Percentiles rank a stretch among this genome's conserved stretches.
These are phyloP conservation scores for Stenogyne calaminthoides DNA, from an alignment of 305 asterid genomes.

Conservation along the genomic window DNA sequence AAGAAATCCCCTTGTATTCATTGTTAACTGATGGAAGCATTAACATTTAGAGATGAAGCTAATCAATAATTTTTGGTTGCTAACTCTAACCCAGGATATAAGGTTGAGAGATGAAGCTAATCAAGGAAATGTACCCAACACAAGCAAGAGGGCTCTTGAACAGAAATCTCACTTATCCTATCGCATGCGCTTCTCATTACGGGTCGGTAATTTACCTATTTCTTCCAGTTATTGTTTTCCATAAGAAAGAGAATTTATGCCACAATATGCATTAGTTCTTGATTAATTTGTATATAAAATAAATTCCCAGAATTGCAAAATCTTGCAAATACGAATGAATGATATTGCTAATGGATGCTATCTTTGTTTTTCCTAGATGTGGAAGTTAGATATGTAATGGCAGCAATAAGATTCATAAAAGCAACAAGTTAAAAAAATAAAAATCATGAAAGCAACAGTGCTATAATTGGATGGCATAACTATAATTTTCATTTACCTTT, in stretches of 20 bases:
- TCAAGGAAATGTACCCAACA: constrained; percentile 46
- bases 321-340: constrained; percentile 7
- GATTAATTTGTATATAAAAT: background rate
- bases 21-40: constrained; percentile 6
- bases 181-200: constrained; percentile 73
- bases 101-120: constrained; percentile 85
- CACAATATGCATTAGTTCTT: constrained; percentile 7
- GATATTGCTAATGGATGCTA: constrained; percentile 3
- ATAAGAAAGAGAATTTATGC: background rate
- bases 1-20: background rate
- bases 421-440: background rate
- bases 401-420: background rate
- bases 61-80: constrained; percentile 19
- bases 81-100: constrained; percentile 62
- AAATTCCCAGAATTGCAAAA: background rate
- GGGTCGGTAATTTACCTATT: constrained; percentile 51
- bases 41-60: constrained; percentile 12
- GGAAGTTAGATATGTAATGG: constrained; percentile 15
- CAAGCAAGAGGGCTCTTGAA: constrained; percentile 47
- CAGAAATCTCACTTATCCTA: constrained; percentile 84
- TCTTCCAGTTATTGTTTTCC: no score
- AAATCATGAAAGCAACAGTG: constrained; percentile 1
- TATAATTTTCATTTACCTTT: background rate
- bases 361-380: constrained; percentile 27
- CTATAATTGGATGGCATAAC: background rate